Conservation (phyloP, 2,329 filamentous ascomycete genomes). For the Cordyceps tenuipes region DNA sequence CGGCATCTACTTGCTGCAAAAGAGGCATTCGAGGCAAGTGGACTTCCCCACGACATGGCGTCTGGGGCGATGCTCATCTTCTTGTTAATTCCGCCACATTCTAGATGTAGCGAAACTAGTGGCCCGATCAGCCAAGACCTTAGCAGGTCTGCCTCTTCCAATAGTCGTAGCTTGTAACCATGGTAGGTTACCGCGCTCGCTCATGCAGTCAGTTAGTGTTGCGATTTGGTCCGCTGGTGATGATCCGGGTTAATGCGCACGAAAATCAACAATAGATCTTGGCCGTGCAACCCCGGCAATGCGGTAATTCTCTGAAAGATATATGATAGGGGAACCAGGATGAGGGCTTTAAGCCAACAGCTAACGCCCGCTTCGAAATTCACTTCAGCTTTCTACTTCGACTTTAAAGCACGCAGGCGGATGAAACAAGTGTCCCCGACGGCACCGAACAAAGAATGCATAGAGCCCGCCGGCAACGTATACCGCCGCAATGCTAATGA, state of each 20-base stretch:
- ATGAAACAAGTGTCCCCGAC: constrained; percentile 28
- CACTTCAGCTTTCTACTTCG: not conserved
- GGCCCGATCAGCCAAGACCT: not conserved
- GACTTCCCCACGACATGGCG: not conserved
- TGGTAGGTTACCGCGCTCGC: no score
- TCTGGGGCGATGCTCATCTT: not conserved
- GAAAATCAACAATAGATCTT: no score
- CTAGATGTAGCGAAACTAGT: not conserved
- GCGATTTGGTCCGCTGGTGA: no score
- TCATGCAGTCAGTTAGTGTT: no score
- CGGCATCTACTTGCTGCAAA: no score
- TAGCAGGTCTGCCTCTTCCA: not conserved
- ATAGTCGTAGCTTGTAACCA: no score
- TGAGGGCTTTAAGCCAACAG: no score
- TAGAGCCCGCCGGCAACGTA: constrained; percentile 22
- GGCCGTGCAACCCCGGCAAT: no score
- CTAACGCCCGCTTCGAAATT: not conserved
- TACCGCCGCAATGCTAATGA: constrained; percentile 49
- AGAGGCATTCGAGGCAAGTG: not conserved
- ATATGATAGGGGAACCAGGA: no score
- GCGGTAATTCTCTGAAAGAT: no score
- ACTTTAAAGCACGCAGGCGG: not conserved
- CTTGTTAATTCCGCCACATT: not conserved
- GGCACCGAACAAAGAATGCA: constrained; percentile 22
- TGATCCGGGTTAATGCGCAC: no score